Percentiles rank a stretch among this genome's conserved stretches.
These are phyloP conservation scores for Monosporascus sp. DNA, from an alignment of 2,329 filamentous ascomycete genomes.

Conservation along the genomic window DNA sequence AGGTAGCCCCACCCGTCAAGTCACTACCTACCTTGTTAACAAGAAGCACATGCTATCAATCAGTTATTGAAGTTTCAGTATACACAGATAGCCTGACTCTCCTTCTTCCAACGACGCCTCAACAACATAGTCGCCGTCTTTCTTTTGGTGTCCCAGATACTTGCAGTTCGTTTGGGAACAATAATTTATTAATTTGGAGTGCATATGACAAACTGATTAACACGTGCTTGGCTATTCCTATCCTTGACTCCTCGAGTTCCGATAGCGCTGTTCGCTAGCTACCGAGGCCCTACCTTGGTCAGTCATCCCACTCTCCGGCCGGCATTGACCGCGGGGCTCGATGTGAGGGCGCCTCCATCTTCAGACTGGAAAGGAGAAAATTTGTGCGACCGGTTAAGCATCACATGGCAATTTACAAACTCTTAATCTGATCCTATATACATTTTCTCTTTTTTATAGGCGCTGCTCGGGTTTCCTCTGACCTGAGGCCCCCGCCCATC, in stretches of 20 bases:
- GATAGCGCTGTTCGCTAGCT: not conserved
- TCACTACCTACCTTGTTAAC: not conserved
- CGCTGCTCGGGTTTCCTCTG: not conserved
- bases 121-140: no score
- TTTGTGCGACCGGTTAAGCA: not conserved
- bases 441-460: not conserved
- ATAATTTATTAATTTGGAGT: not conserved
- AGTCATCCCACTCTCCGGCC: not conserved
- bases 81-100: not conserved
- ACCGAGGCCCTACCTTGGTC: not conserved
- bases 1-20: not conserved
- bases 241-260: not conserved
- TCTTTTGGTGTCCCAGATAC: no score
- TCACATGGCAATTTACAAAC: not conserved
- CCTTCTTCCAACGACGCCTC: no score
- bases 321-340: no score
- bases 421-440: not conserved
- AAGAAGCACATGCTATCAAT: not conserved
- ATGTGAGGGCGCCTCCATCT: no score
- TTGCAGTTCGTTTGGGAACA: not conserved
- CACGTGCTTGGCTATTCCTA: not conserved
- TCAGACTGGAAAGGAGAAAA: not conserved
- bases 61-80: not conserved
- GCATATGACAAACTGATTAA: not conserved
- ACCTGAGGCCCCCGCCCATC: conserved; percentile 29